A percentile compares a stretch with the other conserved stretches of the same genome.
Evolutionary conservation across 331 rosid species (phyloP).

Genomic region (Pyracantha coccinea): DNA sequence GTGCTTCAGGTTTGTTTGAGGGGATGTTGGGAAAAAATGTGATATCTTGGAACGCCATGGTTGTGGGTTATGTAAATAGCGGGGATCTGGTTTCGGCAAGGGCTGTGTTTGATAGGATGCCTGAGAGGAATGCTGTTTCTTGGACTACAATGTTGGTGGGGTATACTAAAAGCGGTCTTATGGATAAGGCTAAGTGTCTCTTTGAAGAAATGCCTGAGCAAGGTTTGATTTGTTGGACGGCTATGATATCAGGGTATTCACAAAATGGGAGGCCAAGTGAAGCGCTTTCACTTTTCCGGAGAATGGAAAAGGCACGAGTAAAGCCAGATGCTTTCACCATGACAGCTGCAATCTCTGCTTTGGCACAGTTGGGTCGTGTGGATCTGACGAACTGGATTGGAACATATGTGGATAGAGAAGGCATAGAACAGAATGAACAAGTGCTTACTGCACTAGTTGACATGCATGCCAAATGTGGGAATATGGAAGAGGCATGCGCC

Average conservation of each 20-base stretch:
- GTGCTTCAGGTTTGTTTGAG: conserved; percentile 1
- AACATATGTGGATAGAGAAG: background rate
- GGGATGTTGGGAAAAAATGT: background rate
- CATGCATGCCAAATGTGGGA: conserved; percentile 27
- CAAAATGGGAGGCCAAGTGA: conserved; percentile 17
- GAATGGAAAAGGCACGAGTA: background rate
- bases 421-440: conserved; percentile 9
- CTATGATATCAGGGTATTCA: conserved; percentile 11
- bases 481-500: conserved; percentile 7
- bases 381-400: conserved; percentile 14
- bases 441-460: conserved; percentile 20
- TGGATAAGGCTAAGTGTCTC: conserved; percentile 1
- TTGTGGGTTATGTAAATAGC: conserved; percentile 19
- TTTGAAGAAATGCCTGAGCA: conserved; percentile 14
- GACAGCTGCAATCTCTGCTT: conserved; percentile 21
- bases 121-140: conserved; percentile 10
- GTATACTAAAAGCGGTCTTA: conserved; percentile 5
- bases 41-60: conserved; percentile 20
- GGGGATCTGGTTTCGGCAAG: conserved; percentile 12
- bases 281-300: background rate
- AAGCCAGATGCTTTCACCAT: conserved; percentile 17
- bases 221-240: conserved; percentile 21
- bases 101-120: conserved; percentile 13
- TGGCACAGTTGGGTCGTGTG: conserved; percentile 10
- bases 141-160: conserved; percentile 19